Evolutionary conservation across 331 rosid genomes (phyloP).

Genomic region (Stylosanthes scabra): DNA sequence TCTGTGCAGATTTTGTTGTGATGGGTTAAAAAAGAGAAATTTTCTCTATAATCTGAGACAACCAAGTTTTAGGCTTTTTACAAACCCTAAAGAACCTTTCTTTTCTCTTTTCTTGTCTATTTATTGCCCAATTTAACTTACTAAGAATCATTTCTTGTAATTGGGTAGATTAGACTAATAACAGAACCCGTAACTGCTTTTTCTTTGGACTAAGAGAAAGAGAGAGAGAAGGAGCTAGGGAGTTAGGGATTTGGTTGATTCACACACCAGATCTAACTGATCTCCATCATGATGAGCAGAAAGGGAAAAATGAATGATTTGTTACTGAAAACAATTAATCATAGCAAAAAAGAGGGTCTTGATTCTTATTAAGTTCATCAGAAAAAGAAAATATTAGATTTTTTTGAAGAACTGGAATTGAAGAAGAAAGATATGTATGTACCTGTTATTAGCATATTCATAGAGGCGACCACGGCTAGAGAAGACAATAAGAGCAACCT

Average conservation of each 20-base stretch:
- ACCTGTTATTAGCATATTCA: conserved; percentile 98
- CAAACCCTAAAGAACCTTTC: conserved; percentile 52
- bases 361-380: conserved; percentile 26
- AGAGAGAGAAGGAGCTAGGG: no score
- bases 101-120: neutral
- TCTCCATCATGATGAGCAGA: conserved; percentile 55
- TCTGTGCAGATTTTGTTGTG: conserved; percentile 43
- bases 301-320: conserved; percentile 42
- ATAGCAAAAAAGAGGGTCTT: conserved; percentile 19
- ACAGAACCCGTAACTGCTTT: no score
- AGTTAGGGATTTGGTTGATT: conserved; percentile 51
- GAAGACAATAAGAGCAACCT: conserved; percentile 94
- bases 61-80: conserved; percentile 36
- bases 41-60: conserved; percentile 33
- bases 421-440: conserved; percentile 34
- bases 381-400: conserved; percentile 47
- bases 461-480: conserved; percentile 97
- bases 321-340: conserved; percentile 31
- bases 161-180: no score
- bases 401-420: conserved; percentile 33
- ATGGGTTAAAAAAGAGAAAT: conserved; percentile 47
- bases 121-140: conserved; percentile 22
- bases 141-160: conserved; percentile 32
- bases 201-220: neutral
- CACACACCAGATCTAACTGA: conserved; percentile 81